phyloP scores from a whole-genome alignment of 192 early-diverging fungal genomes.

The Rhizophagus clarus region DNA sequence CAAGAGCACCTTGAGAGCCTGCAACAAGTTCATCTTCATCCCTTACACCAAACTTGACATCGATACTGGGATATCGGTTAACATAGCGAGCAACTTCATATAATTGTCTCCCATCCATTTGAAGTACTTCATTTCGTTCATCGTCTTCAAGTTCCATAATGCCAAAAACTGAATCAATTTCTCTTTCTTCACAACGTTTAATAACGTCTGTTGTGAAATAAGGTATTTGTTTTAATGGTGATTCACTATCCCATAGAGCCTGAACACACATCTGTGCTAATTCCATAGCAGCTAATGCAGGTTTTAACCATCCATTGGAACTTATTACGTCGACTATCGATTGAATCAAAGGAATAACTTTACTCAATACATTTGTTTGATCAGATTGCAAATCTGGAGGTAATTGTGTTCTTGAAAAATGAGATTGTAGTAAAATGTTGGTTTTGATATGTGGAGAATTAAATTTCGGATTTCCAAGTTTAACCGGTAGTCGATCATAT shows the following conservation, averaged over 20 bases:
- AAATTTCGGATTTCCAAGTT: conserved; percentile 70
- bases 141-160: conserved; percentile 93
- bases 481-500: conserved; percentile 83
- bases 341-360: conserved; percentile 84
- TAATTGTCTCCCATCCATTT: conserved; percentile 65
- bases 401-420: conserved; percentile 87
- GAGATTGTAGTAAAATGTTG: conserved; percentile 91
- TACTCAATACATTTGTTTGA: conserved; percentile 62
- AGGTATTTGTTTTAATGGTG: conserved; percentile 90
- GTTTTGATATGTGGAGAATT: conserved; percentile 91
- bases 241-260: conserved; percentile 94
- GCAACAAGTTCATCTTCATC: conserved; percentile 63
- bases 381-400: conserved; percentile 94
- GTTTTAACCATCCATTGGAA: conserved; percentile 86
- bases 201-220: conserved; percentile 76
- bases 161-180: conserved; percentile 88
- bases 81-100: conserved; percentile 82
- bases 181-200: conserved; percentile 65
- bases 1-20: conserved; percentile 67
- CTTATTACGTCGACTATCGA: conserved; percentile 94
- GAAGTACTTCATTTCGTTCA: conserved; percentile 67
- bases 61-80: conserved; percentile 93
- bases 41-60: conserved; percentile 72
- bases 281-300: conserved; percentile 94
- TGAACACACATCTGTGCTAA: conserved; percentile 97